phyloP scores from a whole-genome alignment of 164 flowering plant genomes.

The Aristolochia californica region DNA sequence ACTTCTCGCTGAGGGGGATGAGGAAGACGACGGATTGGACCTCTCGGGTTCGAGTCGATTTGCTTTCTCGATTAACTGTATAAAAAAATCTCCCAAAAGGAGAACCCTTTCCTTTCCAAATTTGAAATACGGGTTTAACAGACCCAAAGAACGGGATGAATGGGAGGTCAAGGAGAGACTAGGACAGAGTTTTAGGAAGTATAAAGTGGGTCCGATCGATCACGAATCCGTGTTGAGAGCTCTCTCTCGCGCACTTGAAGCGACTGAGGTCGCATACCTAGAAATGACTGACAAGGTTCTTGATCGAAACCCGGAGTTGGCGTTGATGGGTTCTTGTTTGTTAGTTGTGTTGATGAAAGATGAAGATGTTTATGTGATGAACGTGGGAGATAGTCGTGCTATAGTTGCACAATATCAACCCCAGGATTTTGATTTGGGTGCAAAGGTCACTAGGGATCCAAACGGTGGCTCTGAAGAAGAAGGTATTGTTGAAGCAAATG shows the following conservation, averaged over 20 bases:
- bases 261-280: constrained; percentile 67
- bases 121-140: constrained; percentile 59
- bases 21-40: constrained; percentile 71
- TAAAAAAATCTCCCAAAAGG: constrained; percentile 44
- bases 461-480: constrained; percentile 28
- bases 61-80: constrained; percentile 84
- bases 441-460: constrained; percentile 12
- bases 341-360: constrained; percentile 89
- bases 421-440: constrained; percentile 25
- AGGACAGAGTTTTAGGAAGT: constrained; percentile 29
- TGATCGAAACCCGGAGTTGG: constrained; percentile 84
- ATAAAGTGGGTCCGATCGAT: constrained; percentile 74
- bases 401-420: constrained; percentile 73
- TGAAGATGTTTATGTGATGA: constrained; percentile 98
- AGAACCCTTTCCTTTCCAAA: constrained; percentile 63
- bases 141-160: constrained; percentile 54
- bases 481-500: constrained; percentile 51
- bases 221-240: constrained; percentile 76
- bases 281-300: constrained; percentile 88
- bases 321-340: constrained; percentile 95
- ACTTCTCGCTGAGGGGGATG: constrained; percentile 68
- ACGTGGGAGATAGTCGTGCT: constrained; percentile 96
- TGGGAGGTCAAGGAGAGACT: constrained; percentile 51
- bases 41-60: constrained; percentile 91
- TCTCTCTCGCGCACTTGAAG: constrained; percentile 67